These are phyloP conservation scores for Nicotiana tomentosiformis DNA, from an alignment of 257 asterid genomes.

Conservation along the genomic window DNA sequence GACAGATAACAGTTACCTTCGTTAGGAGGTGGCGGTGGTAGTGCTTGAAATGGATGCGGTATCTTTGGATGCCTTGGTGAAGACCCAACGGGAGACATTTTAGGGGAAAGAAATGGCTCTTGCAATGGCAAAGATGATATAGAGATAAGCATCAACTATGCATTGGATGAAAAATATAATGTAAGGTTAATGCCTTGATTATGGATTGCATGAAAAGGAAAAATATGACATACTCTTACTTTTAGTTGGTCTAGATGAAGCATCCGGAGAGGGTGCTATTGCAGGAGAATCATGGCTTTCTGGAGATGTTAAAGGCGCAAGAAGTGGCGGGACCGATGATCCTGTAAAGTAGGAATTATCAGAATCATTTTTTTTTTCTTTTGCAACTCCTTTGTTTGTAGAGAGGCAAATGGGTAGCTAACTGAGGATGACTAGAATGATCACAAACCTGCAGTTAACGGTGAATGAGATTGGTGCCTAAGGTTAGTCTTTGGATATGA, in stretches of 20 bases:
- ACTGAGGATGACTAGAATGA: conserved; percentile 1
- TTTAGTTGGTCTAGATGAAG: conserved; percentile 35
- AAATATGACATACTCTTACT: conserved; percentile 26
- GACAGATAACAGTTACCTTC: conserved; percentile 38
- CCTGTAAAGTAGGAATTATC: conserved; percentile 28
- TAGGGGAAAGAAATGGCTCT: conserved; percentile 56
- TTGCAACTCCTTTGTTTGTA: background rate
- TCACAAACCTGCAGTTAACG: conserved; percentile 26
- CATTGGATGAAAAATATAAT: conserved; percentile 15
- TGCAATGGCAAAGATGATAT: conserved; percentile 26
- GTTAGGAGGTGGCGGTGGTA: conserved; percentile 92
- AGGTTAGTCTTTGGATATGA: conserved; percentile 27
- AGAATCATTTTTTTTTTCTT: background rate
- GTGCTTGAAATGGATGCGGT: conserved; percentile 44
- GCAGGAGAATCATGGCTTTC: conserved; percentile 29
- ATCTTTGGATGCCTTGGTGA: conserved; percentile 40
- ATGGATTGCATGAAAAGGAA: conserved; percentile 6
- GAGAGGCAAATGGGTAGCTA: background rate
- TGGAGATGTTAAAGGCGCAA: conserved; percentile 26
- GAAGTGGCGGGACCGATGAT: conserved; percentile 26
- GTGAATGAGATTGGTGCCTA: conserved; percentile 29
- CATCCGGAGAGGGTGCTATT: conserved; percentile 35
- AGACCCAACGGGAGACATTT: conserved; percentile 42
- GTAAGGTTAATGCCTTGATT: conserved; percentile 4
- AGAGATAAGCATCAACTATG: conserved; percentile 22